Evolutionary conservation across 139 green algal species (phyloP).

Genomic region (Nannochloris sp.): DNA sequence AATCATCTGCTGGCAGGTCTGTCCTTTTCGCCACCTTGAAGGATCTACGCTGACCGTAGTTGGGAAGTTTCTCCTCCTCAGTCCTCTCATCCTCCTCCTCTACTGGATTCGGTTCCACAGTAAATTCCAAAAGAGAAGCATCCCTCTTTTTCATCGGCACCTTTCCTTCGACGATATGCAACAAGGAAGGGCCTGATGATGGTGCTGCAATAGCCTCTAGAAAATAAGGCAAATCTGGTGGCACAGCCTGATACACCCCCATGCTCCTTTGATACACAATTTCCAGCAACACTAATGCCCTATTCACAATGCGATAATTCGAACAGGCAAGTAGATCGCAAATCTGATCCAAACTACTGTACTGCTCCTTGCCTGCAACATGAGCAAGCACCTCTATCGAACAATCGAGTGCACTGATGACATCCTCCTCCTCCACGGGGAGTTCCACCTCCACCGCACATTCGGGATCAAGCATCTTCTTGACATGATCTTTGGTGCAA

Average conservation of each 20-base stretch:
- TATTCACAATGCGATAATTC: not conserved
- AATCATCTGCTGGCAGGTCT: not conserved
- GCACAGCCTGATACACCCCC: not conserved
- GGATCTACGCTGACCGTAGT: too few relatives aligned
- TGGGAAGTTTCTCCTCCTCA: not conserved
- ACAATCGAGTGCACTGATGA: not conserved
- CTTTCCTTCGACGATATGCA: not conserved
- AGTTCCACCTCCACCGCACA: not conserved
- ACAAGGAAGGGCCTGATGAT: not conserved
- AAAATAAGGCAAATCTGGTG: conserved; percentile 1
- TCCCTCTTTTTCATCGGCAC: not conserved
- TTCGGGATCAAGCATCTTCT: not conserved
- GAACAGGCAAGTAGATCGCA: not conserved
- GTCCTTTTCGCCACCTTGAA: not conserved
- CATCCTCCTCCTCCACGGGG: not conserved
- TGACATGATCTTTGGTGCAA: not conserved
- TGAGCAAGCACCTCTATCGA: not conserved
- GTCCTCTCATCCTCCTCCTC: not conserved
- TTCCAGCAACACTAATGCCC: not conserved
- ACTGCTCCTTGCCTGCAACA: not conserved
- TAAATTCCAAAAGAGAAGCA: not conserved
- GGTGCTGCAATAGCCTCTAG: not conserved
- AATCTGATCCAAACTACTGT: not conserved
- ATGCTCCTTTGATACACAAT: not conserved
- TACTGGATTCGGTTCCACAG: not conserved